These are phyloP conservation scores for Castanopsis chinensis DNA, from an alignment of 306 rosid genomes.

Conservation along the genomic window DNA sequence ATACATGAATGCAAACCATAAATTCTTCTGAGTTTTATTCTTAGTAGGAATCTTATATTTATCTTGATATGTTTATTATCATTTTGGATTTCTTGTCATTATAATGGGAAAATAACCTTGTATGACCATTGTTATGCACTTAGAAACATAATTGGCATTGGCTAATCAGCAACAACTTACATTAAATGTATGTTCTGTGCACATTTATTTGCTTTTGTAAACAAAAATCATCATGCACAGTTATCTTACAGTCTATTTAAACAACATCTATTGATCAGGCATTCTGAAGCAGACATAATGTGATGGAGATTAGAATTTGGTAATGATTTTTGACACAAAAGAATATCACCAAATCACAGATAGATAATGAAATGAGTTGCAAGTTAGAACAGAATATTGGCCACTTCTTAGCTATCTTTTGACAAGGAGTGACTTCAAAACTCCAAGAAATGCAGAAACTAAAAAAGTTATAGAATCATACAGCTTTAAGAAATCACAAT, in stretches of 20 bases:
- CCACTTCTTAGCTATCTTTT: neutral
- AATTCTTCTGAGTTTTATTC: neutral
- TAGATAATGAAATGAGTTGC: neutral
- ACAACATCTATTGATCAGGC: neutral
- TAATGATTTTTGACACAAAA: neutral
- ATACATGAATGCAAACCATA: too few species aligned
- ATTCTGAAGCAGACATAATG: neutral
- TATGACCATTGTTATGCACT: too few species aligned
- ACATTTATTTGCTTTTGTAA: neutral
- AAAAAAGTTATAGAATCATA: neutral
- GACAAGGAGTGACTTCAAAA: neutral
- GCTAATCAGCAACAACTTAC: too few species aligned
- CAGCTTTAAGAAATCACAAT: neutral
- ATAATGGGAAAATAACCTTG: neutral
- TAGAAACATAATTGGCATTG: too few species aligned
- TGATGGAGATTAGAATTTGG: too few species aligned
- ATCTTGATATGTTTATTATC: neutral
- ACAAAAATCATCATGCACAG: neutral
- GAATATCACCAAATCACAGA: neutral
- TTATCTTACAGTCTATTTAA: neutral
- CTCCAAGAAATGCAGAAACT: neutral
- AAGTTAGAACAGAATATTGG: neutral
- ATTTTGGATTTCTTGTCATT: neutral
- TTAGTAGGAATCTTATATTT: neutral
- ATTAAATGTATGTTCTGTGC: too few species aligned